A percentile compares a stretch with the other conserved stretches of the same genome.
Evolutionary conservation across 495 filamentous ascomycete species (phyloP).

Genomic region (Neurospora sp.): DNA sequence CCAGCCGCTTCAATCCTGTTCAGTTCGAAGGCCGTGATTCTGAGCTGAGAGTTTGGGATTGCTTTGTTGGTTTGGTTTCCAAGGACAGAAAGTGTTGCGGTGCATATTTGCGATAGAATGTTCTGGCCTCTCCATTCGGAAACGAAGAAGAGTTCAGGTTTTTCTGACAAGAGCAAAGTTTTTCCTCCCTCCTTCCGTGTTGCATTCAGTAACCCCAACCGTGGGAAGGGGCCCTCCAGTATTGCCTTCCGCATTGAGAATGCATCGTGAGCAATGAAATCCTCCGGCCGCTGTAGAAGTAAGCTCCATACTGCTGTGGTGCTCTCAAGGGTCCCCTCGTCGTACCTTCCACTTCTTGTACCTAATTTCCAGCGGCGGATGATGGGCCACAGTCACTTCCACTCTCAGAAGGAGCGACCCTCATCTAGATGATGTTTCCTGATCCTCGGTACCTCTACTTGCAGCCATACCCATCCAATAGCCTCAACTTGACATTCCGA

Average conservation of each 20-base stretch:
- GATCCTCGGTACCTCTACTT: not conserved
- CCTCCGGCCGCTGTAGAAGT: no score
- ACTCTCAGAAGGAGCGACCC: not conserved
- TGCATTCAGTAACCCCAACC: not conserved
- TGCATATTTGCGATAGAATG: not conserved
- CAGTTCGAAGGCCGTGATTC: not conserved
- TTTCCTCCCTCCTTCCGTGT: not conserved
- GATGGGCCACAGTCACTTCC: not conserved
- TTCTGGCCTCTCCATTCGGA: not conserved
- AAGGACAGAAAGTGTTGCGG: not conserved
- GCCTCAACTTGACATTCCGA: not conserved
- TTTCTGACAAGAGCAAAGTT: not conserved
- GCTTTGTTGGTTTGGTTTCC: not conserved
- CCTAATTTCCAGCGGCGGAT: not conserved
- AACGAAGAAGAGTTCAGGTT: not conserved
- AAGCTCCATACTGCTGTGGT: not conserved
- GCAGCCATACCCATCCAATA: not conserved
- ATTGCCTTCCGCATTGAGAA: not conserved
- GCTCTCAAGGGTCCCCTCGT: not conserved
- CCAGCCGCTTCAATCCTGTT: not conserved
- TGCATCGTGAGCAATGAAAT: not conserved
- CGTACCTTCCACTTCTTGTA: not conserved
- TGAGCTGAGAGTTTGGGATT: not conserved
- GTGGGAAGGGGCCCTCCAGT: not conserved
- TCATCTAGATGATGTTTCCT: not conserved